phyloP scores from a whole-genome alignment of 1,284 basidiomycete genomes.

The Apiotrichum domesticum region DNA sequence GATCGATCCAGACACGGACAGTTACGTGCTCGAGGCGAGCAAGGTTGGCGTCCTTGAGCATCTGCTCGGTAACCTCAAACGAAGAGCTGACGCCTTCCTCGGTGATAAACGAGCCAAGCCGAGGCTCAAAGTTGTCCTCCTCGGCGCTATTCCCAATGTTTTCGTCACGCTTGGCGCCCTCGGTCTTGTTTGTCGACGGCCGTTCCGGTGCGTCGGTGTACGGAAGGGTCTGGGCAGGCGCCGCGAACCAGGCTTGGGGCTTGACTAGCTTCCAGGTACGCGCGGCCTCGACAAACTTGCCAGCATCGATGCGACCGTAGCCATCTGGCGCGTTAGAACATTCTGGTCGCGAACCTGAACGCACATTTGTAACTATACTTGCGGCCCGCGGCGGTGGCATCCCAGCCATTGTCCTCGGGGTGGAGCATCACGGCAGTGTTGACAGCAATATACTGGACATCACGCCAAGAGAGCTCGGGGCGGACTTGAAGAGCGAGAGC shows the following conservation, averaged over 20 bases:
- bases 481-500: slow-evolving; percentile 77
- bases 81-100: slow-evolving; percentile 62
- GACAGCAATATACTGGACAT: slow-evolving; percentile 87
- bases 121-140: slow-evolving; percentile 3
- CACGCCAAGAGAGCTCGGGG: slow-evolving; percentile 93
- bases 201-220: slow-evolving; percentile 18
- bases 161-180: background rate
- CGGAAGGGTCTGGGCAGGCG: slow-evolving; percentile 61
- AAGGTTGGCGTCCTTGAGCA: slow-evolving; percentile 70
- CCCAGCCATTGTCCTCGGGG: slow-evolving; percentile 90
- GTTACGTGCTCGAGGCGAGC: slow-evolving; percentile 90
- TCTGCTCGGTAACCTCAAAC: slow-evolving; percentile 64
- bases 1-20: slow-evolving; percentile 85
- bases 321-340: slow-evolving; percentile 53
- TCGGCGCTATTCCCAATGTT: no score
- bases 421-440: slow-evolving; percentile 74
- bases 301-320: slow-evolving; percentile 83
- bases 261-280: slow-evolving; percentile 81
- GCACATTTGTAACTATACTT: slow-evolving; percentile 85
- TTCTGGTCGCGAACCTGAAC: background rate
- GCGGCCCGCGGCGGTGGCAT: slow-evolving; percentile 68
- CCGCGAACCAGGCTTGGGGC: slow-evolving; percentile 85
- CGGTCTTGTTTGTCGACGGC: background rate
- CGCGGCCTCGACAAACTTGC: slow-evolving; percentile 73
- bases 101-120: slow-evolving; percentile 52